phyloP scores from a whole-genome alignment of 176 grass and related monocot genomes.

The Canna indica region DNA sequence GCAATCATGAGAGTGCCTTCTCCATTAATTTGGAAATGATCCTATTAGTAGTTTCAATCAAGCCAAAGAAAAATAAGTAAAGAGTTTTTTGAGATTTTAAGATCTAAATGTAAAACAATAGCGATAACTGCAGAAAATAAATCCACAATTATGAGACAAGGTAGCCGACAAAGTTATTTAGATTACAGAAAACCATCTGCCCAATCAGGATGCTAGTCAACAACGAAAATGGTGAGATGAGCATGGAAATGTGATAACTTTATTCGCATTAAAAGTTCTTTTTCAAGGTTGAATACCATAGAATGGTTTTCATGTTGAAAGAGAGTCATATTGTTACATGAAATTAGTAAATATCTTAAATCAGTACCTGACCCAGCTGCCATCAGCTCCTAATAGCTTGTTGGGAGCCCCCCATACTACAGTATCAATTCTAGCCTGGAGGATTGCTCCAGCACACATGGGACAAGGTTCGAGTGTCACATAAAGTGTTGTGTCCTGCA shows the following conservation, averaged over 20 bases:
- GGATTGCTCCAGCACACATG: slow-evolving; percentile 95
- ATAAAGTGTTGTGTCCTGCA: slow-evolving; percentile 86
- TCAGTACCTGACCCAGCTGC: slow-evolving; percentile 90
- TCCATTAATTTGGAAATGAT: not conserved
- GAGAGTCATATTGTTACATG: too few relatives aligned
- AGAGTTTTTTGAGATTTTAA: too few relatives aligned
- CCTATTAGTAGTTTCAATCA: not conserved
- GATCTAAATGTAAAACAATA: too few relatives aligned
- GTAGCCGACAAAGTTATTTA: too few relatives aligned
- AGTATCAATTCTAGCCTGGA: slow-evolving; percentile 85
- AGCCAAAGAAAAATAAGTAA: not conserved
- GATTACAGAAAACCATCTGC: too few relatives aligned
- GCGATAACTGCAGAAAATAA: too few relatives aligned
- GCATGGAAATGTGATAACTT: not conserved
- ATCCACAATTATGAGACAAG: not conserved
- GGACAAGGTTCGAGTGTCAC: slow-evolving; percentile 92
- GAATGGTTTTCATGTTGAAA: not conserved
- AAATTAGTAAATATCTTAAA: not conserved
- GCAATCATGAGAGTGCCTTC: not conserved
- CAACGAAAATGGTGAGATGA: not conserved
- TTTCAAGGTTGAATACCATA: not conserved
- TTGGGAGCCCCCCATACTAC: slow-evolving; percentile 97
- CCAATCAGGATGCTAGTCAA: not conserved
- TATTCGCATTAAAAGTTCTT: not conserved
- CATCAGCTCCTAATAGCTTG: slow-evolving; percentile 90